Conservation (phyloP, 371 early-diverging fungal species). For the Apophysomyces sp. region DNA sequence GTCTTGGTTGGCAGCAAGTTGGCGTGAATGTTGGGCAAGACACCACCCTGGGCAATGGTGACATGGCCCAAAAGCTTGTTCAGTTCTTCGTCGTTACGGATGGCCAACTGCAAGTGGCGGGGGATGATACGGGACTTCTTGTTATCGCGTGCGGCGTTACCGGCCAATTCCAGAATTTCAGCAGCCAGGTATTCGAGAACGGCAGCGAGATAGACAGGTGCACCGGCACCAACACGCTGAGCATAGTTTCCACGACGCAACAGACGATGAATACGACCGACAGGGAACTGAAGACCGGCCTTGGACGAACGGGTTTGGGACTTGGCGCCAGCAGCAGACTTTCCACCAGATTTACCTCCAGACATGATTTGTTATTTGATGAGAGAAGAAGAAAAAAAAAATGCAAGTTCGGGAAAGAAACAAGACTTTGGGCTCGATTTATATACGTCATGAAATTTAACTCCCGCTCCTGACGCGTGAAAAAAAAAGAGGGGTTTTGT, state of each 20-base stretch:
- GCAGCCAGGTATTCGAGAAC: slow-evolving; percentile 92
- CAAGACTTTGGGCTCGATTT: slow-evolving; percentile 2
- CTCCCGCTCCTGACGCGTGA: background rate
- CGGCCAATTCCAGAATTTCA: slow-evolving; percentile 93
- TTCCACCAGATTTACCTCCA: slow-evolving; percentile 64
- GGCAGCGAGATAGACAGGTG: slow-evolving; percentile 91
- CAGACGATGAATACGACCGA: slow-evolving; percentile 92
- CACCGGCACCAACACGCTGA: slow-evolving; percentile 88
- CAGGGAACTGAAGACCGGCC: slow-evolving; percentile 91
- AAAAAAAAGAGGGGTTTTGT: background rate
- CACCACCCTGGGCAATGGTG: slow-evolving; percentile 81
- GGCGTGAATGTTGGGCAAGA: slow-evolving; percentile 78
- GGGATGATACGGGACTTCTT: slow-evolving; percentile 91
- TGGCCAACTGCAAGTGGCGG: slow-evolving; percentile 84
- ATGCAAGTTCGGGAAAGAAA: slow-evolving; percentile 21
- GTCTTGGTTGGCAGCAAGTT: slow-evolving; percentile 63
- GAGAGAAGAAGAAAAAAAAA: slow-evolving; percentile 14
- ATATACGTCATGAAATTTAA: slow-evolving; percentile 7
- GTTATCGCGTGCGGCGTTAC: slow-evolving; percentile 92
- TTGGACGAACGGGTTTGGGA: slow-evolving; percentile 67
- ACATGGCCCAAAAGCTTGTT: slow-evolving; percentile 88
- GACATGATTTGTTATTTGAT: slow-evolving; percentile 34
- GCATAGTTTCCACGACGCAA: slow-evolving; percentile 93
- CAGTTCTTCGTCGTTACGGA: slow-evolving; percentile 92
- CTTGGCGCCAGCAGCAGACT: slow-evolving; percentile 55